phyloP scores from a whole-genome alignment of 1,139 yeast genomes.

The Blastobotrys aristatus region DNA sequence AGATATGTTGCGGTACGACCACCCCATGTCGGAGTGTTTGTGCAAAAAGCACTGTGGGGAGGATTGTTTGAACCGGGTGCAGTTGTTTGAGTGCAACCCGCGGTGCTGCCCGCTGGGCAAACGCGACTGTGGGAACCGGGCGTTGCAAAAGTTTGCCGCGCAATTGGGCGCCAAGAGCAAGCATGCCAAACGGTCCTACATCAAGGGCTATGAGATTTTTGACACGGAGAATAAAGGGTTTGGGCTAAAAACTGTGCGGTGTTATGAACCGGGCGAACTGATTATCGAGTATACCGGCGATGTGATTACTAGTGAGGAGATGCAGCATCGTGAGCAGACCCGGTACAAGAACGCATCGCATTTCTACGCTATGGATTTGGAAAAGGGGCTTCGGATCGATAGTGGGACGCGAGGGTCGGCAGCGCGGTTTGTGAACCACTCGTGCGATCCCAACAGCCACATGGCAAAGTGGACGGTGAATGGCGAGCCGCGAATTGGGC shows the following conservation, averaged over 20 bases:
- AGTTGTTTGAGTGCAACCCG: slow-evolving; percentile 37
- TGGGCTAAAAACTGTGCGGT: slow-evolving; percentile 37
- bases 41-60: slow-evolving; percentile 30
- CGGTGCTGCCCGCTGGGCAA: slow-evolving; percentile 34
- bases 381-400: slow-evolving; percentile 38
- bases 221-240: slow-evolving; percentile 34
- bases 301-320: slow-evolving; percentile 35
- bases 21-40: slow-evolving; percentile 20
- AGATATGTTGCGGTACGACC: not conserved
- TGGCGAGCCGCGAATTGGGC: slow-evolving; percentile 39
- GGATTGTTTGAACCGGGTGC: slow-evolving; percentile 31
- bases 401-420: slow-evolving; percentile 39
- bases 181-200: slow-evolving; percentile 28
- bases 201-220: slow-evolving; percentile 35
- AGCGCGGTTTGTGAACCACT: slow-evolving; percentile 43
- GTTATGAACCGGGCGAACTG: slow-evolving; percentile 36
- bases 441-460: slow-evolving; percentile 40
- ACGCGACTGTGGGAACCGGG: slow-evolving; percentile 39
- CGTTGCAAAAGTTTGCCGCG: slow-evolving; percentile 27
- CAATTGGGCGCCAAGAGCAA: slow-evolving; percentile 21
- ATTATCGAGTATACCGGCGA: slow-evolving; percentile 45
- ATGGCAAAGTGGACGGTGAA: slow-evolving; percentile 43
- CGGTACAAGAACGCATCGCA: slow-evolving; percentile 26
- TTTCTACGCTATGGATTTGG: slow-evolving; percentile 37
- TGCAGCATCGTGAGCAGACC: slow-evolving; percentile 30